Conservation (phyloP, 176 grass and related monocot species). For the Triticum aestivum region DNA sequence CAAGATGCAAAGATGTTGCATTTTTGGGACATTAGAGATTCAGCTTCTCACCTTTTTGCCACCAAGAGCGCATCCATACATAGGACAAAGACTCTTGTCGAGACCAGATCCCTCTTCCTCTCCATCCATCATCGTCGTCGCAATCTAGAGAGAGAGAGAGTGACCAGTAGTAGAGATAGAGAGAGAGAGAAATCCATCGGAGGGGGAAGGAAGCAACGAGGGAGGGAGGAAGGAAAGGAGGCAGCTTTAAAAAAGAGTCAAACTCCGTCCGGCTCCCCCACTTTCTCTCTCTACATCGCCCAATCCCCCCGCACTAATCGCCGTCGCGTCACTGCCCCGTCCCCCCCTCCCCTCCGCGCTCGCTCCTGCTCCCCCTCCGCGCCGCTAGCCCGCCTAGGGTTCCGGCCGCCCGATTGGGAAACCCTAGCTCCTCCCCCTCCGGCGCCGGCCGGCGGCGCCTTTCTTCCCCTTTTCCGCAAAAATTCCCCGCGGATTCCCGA, state of each 20-base stretch:
- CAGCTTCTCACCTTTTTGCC: neutral
- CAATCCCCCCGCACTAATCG: conserved; percentile 6
- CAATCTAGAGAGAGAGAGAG: conserved; percentile 2
- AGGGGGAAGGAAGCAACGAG: neutral
- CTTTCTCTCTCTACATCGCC: conserved; percentile 20
- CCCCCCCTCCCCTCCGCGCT: neutral
- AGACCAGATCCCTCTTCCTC: neutral
- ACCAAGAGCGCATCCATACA: neutral
- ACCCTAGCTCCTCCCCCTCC: conserved; percentile 1
- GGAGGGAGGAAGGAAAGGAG: neutral
- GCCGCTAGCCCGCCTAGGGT: neutral
- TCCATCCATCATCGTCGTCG: neutral
- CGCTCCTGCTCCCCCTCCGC: neutral
- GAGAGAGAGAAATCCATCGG: neutral
- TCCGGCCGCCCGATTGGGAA: neutral
- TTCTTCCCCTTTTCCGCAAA: neutral
- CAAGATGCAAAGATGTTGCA: neutral
- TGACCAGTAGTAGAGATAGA: neutral
- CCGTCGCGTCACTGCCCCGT: conserved; percentile 14
- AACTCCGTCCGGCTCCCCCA: neutral
- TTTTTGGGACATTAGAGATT: neutral
- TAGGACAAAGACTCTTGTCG: neutral
- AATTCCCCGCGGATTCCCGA: neutral
- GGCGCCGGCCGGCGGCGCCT: neutral
- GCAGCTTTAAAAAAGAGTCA: conserved; percentile 28